Evolutionary conservation across 352 stramenopile genomes (phyloP), one percentile per base, ranked within the genome.

Genomic region (Phytophthora litchii): DNA sequence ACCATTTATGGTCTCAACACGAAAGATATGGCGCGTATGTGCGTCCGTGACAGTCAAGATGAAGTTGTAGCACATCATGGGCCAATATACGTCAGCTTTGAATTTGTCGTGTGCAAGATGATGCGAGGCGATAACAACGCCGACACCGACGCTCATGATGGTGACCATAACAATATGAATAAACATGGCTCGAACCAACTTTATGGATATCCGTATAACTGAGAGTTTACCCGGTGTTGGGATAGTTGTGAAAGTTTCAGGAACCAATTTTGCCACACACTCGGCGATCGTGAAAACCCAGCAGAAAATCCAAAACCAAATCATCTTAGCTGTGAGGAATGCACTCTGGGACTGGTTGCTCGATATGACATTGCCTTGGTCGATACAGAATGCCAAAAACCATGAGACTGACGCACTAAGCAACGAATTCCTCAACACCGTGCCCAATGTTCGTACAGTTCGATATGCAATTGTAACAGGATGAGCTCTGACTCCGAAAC

Each of bases 1-100:
- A 3, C 64, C 64, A 5, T 29, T 50, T 11, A 61, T 38, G 16
- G 64, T 72, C 25, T 64, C 35, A 21, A 23, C 9, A 13, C 48
- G 40, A 27, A 65, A 66, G 40, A 72, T 57, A 12, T 64, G 46
- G 2, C 52, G 51, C 11, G 64, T 72, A 29, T 64, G 50, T 8
- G 57, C 27, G 29, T 68, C 57, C 2, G 52, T 55, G 23, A 60
- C 45, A 9, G 55, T 60, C 27, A 72, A 38, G 36, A 72, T 47
- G 21, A 72, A 62, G 38, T 62, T 54, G 46, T 59, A 67, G 59
- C 59, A 67, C 25, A 56, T 45, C 59, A 67, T 52, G 5, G 59
- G 46, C 59, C 59, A 67, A 17, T 67, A 62, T 2, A 62, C 40
- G 20, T 62, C 51, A 7, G 44, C 41, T 38, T 62, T 61, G 11